Conservation (phyloP, 2,329 filamentous ascomycete species). For the Fonsecaea multimorphosa region DNA sequence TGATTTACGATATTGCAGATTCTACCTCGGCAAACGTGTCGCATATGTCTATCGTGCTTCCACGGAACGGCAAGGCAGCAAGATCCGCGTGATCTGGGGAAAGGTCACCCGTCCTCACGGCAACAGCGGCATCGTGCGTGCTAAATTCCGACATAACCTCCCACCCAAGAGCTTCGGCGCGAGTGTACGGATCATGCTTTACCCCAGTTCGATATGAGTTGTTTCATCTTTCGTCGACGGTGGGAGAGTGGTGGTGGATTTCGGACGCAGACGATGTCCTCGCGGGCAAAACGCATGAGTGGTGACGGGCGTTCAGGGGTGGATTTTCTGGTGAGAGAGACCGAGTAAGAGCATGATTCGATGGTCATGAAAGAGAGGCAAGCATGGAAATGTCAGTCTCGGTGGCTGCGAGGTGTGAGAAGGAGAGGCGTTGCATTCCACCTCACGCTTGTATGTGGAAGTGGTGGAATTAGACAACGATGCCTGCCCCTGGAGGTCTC, state of each 20-base stretch:
- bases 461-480: not conserved
- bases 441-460: not conserved
- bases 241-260: constrained; percentile 1
- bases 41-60: constrained; percentile 97
- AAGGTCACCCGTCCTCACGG: constrained; percentile 96
- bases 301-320: not conserved
- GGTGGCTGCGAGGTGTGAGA: not conserved
- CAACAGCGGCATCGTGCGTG: constrained; percentile 97
- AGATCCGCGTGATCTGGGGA: constrained; percentile 99
- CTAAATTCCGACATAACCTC: constrained; percentile 95
- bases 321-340: not conserved
- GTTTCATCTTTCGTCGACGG: not conserved
- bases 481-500: not conserved
- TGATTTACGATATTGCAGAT: constrained; percentile 53
- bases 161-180: constrained; percentile 96
- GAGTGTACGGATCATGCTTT: constrained; percentile 95
- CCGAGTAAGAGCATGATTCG: not conserved
- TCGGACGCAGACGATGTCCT: not conserved
- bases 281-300: not conserved
- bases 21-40: constrained; percentile 99
- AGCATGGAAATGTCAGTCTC: not conserved
- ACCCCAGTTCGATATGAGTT: constrained; percentile 87
- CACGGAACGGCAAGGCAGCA: constrained; percentile 94
- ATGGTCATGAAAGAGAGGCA: not conserved
- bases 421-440: not conserved